Evolutionary conservation across 2,329 filamentous ascomycete species (phyloP), one percentile per base, ranked within the genome.

Genomic region (Chlorencoelia australis): DNA sequence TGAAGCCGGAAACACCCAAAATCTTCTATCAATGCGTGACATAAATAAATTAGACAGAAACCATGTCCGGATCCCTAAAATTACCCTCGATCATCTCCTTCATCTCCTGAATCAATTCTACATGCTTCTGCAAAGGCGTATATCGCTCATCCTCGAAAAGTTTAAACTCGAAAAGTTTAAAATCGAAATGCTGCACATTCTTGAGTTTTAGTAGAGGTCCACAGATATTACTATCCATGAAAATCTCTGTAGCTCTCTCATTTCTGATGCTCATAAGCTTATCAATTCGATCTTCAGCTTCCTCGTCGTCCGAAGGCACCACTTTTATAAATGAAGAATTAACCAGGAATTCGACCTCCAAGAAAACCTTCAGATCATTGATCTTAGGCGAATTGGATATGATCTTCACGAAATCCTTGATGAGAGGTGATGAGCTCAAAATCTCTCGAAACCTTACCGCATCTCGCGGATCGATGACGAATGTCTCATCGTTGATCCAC

Each of bases 321-420:
- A 35, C 16, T 27, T 22, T 40, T 29, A 39, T 37, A 17, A 39
- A 16, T 21, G 30, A 37, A 2, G 37, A 41, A 29, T 37, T 36
- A 4, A 33, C 33, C n/a, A 30, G 36, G 2, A 48, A 24, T 27
- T 48, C 39, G 11, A 46, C 36, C 14, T 43, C 33, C 4, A 48
- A 11, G 4, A 32, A 33, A 7, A 48, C 33, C 17, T 35, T 36
- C 11, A 48, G 35, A 15, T 33, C 28, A 4, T 30, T 39, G 26
- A 44, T 29, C 4, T 35, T 11, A 4, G 30, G 21, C 1, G 37
- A 43, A 8, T 40, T 38, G 3, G 29, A 40, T 6, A 48, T 10
- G 11, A 48, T 11, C 18, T 33, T 41, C n/a, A 45, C 40, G 18
- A 48, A 43, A 24, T 45, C 34, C 7, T 40, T 43, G 17, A 48